These are phyloP conservation scores for Plasmodium blacklocki DNA, from an alignment of 169 alveolate genomes.

Conservation along the genomic window DNA sequence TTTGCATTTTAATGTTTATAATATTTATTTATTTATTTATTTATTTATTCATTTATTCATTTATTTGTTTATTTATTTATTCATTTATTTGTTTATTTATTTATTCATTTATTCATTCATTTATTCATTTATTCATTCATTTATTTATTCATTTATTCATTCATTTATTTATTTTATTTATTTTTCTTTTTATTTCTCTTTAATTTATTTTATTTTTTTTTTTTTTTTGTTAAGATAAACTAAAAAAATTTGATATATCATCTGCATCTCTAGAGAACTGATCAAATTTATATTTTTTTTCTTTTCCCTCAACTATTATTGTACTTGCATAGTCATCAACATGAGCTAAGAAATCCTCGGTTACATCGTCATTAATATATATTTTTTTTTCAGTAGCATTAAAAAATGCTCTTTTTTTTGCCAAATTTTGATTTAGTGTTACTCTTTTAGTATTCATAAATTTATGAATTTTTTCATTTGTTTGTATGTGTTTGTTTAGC, in stretches of 20 bases:
- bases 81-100: too few species aligned
- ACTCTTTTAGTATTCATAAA: constrained; percentile 54
- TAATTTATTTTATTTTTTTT: constrained; percentile 1
- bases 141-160: too few species aligned
- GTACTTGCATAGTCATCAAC: constrained; percentile 25
- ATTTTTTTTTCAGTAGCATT: constrained; percentile 30
- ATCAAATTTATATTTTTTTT: background rate
- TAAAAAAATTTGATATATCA: constrained; percentile 7
- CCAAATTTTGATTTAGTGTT: constrained; percentile 58
- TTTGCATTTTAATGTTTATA: too few species aligned
- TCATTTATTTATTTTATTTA: too few species aligned
- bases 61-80: too few species aligned
- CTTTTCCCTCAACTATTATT: constrained; percentile 1
- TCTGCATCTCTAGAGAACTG: constrained; percentile 4
- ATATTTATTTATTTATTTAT: background rate
- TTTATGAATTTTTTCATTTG: constrained; percentile 52
- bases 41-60: too few species aligned
- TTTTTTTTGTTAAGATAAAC: background rate
- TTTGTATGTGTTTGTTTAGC: background rate
- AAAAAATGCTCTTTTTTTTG: constrained; percentile 44
- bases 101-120: too few species aligned
- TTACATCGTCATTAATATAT: background rate
- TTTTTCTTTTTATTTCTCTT: background rate
- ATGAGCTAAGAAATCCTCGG: constrained; percentile 40
- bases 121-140: too few species aligned